Percentiles rank a stretch among this genome's conserved stretches.
These are phyloP conservation scores for Penicillium sp. DNA, from an alignment of 2,329 filamentous ascomycete genomes.

Conservation along the genomic window DNA sequence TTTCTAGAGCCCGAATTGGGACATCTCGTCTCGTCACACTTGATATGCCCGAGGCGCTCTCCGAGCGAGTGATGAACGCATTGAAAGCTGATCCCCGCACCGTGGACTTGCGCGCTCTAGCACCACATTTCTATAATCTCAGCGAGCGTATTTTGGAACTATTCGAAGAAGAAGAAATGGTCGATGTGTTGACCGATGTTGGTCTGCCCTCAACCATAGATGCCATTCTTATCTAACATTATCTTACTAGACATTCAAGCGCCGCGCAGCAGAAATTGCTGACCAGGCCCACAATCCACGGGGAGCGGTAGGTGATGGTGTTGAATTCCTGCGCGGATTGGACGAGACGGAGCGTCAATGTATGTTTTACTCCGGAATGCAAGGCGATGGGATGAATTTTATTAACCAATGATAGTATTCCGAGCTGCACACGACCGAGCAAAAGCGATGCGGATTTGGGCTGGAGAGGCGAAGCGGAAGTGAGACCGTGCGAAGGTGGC, in stretches of 20 bases:
- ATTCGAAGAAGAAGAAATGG: constrained; percentile 83
- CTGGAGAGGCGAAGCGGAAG: constrained; percentile 59
- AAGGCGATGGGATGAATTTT: not conserved
- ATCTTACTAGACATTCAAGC: constrained; percentile 70
- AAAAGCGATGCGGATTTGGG: constrained; percentile 69
- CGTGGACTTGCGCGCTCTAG: constrained; percentile 79
- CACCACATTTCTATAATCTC: constrained; percentile 83
- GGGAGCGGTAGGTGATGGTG: constrained; percentile 64
- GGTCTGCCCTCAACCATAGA: constrained; percentile 2
- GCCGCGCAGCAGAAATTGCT: constrained; percentile 76
- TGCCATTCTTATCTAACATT: not conserved
- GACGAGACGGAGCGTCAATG: constrained; percentile 83
- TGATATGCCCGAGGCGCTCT: constrained; percentile 76
- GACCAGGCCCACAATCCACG: constrained; percentile 86
- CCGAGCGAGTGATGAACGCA: constrained; percentile 79
- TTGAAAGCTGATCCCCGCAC: constrained; percentile 86
- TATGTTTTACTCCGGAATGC: constrained; percentile 30
- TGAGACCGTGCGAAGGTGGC: constrained; percentile 13
- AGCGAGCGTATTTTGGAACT: constrained; percentile 84
- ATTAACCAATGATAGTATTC: constrained; percentile 56
- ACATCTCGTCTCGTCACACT: constrained; percentile 69
- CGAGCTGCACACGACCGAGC: constrained; percentile 71
- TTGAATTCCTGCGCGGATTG: constrained; percentile 81
- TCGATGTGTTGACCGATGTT: constrained; percentile 64
- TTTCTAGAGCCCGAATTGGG: constrained; percentile 42